Evolutionary conservation across 768 basidiomycete species (phyloP).

Genomic region (Punctularia strigosozonata): DNA sequence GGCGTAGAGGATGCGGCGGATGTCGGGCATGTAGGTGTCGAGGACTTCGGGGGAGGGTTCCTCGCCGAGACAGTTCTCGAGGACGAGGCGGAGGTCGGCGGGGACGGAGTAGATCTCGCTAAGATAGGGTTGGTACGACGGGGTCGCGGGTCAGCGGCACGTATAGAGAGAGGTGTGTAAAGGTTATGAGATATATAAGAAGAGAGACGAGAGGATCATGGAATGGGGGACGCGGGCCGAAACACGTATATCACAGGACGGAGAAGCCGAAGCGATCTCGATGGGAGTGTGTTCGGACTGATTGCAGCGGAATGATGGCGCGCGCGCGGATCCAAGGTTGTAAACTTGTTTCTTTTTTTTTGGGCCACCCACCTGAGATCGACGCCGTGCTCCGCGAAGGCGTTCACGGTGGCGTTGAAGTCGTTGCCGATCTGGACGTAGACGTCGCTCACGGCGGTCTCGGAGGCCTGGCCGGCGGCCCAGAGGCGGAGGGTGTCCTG

Average conservation of each 20-base stretch:
- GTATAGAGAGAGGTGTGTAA: neutral
- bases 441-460: conserved; percentile 73
- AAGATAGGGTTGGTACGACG: conserved; percentile 3
- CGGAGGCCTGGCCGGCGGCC: conserved; percentile 45
- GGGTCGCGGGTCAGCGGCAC: neutral
- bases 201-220: neutral
- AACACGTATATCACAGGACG: too few species aligned
- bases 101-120: conserved; percentile 31
- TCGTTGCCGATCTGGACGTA: conserved; percentile 86
- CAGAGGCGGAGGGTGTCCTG: conserved; percentile 64
- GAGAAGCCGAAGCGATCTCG: too few species aligned
- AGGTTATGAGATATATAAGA: neutral
- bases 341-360: too few species aligned
- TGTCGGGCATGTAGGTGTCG: conserved; percentile 24
- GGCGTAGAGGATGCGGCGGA: conserved; percentile 23
- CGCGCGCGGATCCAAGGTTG: conserved; percentile 3
- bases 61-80: conserved; percentile 35
- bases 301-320: neutral
- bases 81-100: conserved; percentile 22
- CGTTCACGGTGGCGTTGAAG: conserved; percentile 69
- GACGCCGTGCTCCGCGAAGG: conserved; percentile 66
- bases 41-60: conserved; percentile 21
- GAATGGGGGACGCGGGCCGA: too few species aligned
- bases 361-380: conserved; percentile 63
- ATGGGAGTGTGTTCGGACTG: conserved; percentile 1